These are phyloP conservation scores for Solanum tacnaense DNA, from an alignment of 257 asterid genomes.

Conservation along the genomic window DNA sequence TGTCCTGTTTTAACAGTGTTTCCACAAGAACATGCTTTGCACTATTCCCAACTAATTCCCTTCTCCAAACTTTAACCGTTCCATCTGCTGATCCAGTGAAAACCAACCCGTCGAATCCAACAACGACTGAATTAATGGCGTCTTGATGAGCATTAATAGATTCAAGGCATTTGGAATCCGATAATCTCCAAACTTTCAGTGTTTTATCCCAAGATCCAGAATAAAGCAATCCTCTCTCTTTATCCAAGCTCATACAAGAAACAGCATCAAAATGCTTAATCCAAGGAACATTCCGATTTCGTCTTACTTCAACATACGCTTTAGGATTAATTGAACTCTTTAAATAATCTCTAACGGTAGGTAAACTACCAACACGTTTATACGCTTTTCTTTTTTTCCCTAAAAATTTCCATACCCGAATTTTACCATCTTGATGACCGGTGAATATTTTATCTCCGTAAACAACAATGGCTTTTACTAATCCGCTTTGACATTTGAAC, in stretches of 20 bases:
- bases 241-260: slow-evolving; percentile 59
- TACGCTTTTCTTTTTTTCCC: slow-evolving; percentile 22
- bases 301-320: slow-evolving; percentile 50
- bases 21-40: slow-evolving; percentile 53
- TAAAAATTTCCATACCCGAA: slow-evolving; percentile 60
- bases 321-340: slow-evolving; percentile 55
- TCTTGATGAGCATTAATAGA: slow-evolving; percentile 68
- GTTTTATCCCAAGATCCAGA: slow-evolving; percentile 95
- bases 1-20: slow-evolving; percentile 50
- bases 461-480: slow-evolving; percentile 69
- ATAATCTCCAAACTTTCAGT: slow-evolving; percentile 74
- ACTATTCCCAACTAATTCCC: slow-evolving; percentile 43
- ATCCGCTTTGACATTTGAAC: slow-evolving; percentile 69
- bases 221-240: slow-evolving; percentile 41
- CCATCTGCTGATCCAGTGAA: slow-evolving; percentile 95
- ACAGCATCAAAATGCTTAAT: slow-evolving; percentile 75
- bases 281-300: slow-evolving; percentile 63
- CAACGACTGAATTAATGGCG: slow-evolving; percentile 60
- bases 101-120: slow-evolving; percentile 49
- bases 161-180: slow-evolving; percentile 73
- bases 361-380: slow-evolving; percentile 60
- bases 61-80: slow-evolving; percentile 81
- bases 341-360: slow-evolving; percentile 54
- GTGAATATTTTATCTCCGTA: slow-evolving; percentile 46
- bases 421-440: slow-evolving; percentile 85